Evolutionary conservation across 192 early-diverging fungal species (phyloP), one percentile per base, ranked within the genome.

Genomic region (Geosiphon pyriformis): DNA sequence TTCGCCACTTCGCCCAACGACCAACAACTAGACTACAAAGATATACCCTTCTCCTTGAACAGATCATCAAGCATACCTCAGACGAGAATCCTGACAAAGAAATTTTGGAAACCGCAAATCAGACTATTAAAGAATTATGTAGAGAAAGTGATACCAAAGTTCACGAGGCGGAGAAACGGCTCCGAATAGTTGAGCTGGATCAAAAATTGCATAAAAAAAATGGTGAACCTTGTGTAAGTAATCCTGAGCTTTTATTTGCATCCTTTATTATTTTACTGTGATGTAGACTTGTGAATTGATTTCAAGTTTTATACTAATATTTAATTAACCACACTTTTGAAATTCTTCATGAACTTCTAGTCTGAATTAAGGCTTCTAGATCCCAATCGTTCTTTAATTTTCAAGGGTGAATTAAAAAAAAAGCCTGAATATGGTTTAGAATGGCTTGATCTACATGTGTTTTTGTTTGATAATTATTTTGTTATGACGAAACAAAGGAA

Each of bases 391-490:
- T 51, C 34, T 10, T 49, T 67, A 15, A 6, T 67, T 35, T 57
- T 57, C 18, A 57, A 67, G n/a, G 65, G 65, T 27, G 65, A 67
- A 67, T 31, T 67, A 31, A 49, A 67, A 20, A 57, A 22, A 20
- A 67, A 32, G 20, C 1, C 51, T 0, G 59, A 61, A 11, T 25
- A 20, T 10, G 29, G 35, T 31, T 20, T 67, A 7, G 54, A 67
- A 47, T 55, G 35, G 54, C 11, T 47, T 3, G 87, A 88, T 33
- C 69, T 95, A 29, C 76, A 83, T 47, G 83, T 96, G 23, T 89
- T 90, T 70, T 70, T 97, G 34, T 87, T 98, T 49, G 96, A 98
- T 73, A 88, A 97, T 76, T 84, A 87, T 69, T 69, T 93, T 22
- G 73, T 93, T 18, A 79, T 92, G 68, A 85, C 88, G 65, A 90